Conservation (phyloP, 352 stramenopile species). For the Plasmopara halstedii region DNA sequence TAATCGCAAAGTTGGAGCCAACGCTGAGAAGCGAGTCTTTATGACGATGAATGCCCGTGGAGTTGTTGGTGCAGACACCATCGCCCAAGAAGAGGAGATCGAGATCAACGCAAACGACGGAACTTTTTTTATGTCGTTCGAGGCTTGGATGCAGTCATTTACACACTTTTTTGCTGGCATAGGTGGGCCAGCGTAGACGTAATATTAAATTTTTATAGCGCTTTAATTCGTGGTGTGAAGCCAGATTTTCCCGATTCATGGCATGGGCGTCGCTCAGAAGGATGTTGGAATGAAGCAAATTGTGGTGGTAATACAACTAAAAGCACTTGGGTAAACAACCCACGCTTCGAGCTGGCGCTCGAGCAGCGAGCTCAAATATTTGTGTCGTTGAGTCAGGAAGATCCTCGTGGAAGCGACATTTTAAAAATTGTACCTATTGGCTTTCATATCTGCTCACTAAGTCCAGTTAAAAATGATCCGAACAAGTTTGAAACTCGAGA, state of each 20-base stretch:
- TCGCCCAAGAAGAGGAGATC: constrained; percentile 64
- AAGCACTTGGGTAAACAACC: constrained; percentile 86
- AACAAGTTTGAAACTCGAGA: constrained; percentile 61
- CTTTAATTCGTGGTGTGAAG: not conserved
- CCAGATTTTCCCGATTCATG: constrained; percentile 85
- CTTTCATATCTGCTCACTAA: constrained; percentile 71
- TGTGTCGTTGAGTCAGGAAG: constrained; percentile 73
- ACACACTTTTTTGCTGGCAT: constrained; percentile 89
- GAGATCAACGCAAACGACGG: constrained; percentile 83
- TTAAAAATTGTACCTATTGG: constrained; percentile 70
- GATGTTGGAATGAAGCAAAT: constrained; percentile 68
- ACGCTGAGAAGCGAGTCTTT: constrained; percentile 60
- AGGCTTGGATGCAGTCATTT: constrained; percentile 84
- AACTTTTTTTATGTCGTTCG: constrained; percentile 90
- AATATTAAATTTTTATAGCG: not conserved
- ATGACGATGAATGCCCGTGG: constrained; percentile 43
- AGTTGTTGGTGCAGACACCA: constrained; percentile 49
- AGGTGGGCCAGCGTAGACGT: constrained; percentile 23
- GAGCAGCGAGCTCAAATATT: constrained; percentile 58
- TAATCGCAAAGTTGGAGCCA: constrained; percentile 51
- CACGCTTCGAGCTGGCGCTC: constrained; percentile 67
- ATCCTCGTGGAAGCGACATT: constrained; percentile 60
- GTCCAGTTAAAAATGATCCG: constrained; percentile 19
- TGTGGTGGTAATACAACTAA: constrained; percentile 74
- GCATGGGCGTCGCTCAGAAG: constrained; percentile 69